Percentiles rank a stretch among this genome's conserved stretches.
phyloP scores from a whole-genome alignment of 1,139 yeast species.

The Hanseniaspora uvarum region DNA sequence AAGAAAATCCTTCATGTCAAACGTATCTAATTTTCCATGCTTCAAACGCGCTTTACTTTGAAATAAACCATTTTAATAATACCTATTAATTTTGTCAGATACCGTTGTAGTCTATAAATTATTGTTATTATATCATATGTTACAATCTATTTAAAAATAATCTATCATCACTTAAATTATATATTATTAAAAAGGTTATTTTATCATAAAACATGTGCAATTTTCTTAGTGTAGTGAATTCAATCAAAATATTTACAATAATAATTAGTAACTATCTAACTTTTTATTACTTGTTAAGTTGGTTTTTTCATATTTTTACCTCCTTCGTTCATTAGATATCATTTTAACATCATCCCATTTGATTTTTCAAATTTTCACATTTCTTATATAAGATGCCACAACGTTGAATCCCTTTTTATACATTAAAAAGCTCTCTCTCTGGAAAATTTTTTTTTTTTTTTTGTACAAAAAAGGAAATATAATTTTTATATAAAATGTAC shows the following conservation, averaged over 20 bases:
- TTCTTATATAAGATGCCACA: no score
- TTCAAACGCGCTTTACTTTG: background rate
- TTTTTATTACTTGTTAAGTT: background rate
- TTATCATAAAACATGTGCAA: background rate
- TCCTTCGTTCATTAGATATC: no score
- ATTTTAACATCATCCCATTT: no score
- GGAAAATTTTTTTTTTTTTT: background rate
- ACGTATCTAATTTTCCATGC: no score
- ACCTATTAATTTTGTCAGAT: conserved; percentile 4
- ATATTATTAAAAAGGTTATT: background rate
- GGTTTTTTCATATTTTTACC: background rate
- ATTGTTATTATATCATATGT: conserved; percentile 17
- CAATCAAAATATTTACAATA: background rate
- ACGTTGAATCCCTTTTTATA: background rate
- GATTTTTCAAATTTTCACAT: no score
- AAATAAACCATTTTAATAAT: background rate
- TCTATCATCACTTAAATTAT: conserved; percentile 26
- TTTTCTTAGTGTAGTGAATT: background rate
- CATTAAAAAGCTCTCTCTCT: background rate
- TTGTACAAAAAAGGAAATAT: background rate
- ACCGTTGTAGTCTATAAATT: conserved; percentile 18
- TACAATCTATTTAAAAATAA: conserved; percentile 15
- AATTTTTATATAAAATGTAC: background rate
- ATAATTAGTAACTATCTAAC: background rate
- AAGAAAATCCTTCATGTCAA: no score